Percentiles rank a stretch among this genome's conserved stretches.
These are phyloP conservation scores for Oidiodendron maius DNA, from an alignment of 495 filamentous ascomycete genomes.

Conservation along the genomic window DNA sequence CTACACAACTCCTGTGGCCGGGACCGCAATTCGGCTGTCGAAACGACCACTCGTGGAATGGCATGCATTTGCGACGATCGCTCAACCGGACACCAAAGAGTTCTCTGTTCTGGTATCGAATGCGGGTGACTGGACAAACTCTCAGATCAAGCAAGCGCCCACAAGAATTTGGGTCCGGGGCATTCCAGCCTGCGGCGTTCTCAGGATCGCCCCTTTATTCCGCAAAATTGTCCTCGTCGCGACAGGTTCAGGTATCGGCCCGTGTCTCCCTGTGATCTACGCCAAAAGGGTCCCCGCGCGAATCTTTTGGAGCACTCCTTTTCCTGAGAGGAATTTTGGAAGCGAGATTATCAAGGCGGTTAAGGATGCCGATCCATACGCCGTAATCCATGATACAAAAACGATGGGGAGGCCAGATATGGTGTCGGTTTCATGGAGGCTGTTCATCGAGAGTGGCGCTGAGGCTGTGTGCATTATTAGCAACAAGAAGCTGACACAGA, in stretches of 20 bases:
- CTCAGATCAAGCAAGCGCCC: slow-evolving; percentile 55
- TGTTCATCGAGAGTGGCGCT: slow-evolving; percentile 52
- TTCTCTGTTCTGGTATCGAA: slow-evolving; percentile 71
- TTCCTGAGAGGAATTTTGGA: slow-evolving; percentile 36
- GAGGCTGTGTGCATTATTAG: slow-evolving; percentile 66
- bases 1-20: slow-evolving; percentile 3
- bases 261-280: slow-evolving; percentile 9
- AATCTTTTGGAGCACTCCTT: slow-evolving; percentile 42
- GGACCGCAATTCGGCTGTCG: slow-evolving; percentile 39
- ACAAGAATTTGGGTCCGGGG: slow-evolving; percentile 45
- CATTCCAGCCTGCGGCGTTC: slow-evolving; percentile 57
- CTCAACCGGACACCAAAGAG: slow-evolving; percentile 33
- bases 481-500: slow-evolving; percentile 59
- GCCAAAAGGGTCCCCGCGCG: neutral
- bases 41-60: slow-evolving; percentile 64
- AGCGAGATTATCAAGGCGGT: slow-evolving; percentile 35
- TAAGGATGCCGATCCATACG: slow-evolving; percentile 28
- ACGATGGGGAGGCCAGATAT: slow-evolving; percentile 32
- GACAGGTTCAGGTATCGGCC: slow-evolving; percentile 72
- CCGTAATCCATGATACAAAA: slow-evolving; percentile 38
- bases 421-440: slow-evolving; percentile 43
- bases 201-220: slow-evolving; percentile 68
- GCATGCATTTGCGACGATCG: slow-evolving; percentile 78
- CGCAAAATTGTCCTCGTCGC: slow-evolving; percentile 62
- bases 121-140: slow-evolving; percentile 52